Base-by-base conservation (phyloP, 768 basidiomycete species). In the Rubroboletus pulcherrimus region DNA sequence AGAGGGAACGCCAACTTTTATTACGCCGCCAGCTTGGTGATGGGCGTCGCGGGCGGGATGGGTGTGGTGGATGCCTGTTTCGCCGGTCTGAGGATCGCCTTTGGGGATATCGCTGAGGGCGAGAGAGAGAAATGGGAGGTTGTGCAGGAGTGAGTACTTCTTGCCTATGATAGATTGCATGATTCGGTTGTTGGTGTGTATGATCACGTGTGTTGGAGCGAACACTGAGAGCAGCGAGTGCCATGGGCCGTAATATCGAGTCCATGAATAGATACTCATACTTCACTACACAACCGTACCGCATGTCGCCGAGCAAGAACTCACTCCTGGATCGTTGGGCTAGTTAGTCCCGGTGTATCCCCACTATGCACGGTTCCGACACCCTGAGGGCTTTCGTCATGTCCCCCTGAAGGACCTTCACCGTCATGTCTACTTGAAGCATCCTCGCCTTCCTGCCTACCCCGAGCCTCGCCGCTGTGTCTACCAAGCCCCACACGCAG, bases 1-100 rank as follows among this genome's bases (percentile, higher is more conserved):
- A 91, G 93, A 6, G 97, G 93, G 3, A 98, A 99, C 65, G 94
- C 96, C 44, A 98, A 98, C 70, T 99, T 99, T 74, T 98, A 91
- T 74, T 99, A 98, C 64, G 97, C 97, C 0, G 86, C 89, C 4
- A 98, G 94, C 2, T 77, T 98, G 57, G 96, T 99, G 15, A 93
- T 94, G 70, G 94, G 93, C 0, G 80, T 93, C 60, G 89, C 86
- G 3, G 88, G 91, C 60, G 93, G 92, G 0, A 81, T 89, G n/a
- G 87, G 87, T 17, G 65, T 94, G 12, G 75, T 93, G 3, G 96
- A 97, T 66, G 84, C 83, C 30, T 75, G 91, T 30, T 91, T 87
- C 78, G 91, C 93, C 0, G 89, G 88, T n/a, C 74, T 95, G 67
- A 77, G 87, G 62, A 79, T 86, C 60, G 85, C 88, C 5, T 81